Evolutionary conservation across 176 grass and related monocot genomes (phyloP), one percentile per base, ranked within the genome.

Genomic region (Triticum turgidum): DNA sequence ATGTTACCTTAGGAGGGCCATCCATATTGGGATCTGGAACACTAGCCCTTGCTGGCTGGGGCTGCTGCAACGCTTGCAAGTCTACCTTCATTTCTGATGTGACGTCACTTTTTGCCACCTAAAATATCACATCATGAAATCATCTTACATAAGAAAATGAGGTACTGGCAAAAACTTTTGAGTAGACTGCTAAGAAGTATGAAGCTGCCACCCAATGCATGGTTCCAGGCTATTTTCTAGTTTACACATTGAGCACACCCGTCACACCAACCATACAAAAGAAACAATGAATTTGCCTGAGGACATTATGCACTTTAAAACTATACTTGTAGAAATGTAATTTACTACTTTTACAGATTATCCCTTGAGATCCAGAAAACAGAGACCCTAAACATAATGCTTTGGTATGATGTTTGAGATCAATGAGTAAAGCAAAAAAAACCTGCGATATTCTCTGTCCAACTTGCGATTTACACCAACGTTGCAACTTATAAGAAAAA

Each of bases 401-500:
- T 90, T 87, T 65, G 21, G n/a, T 78, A 78, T 71, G 59, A 59
- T 68, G 49, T 37, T 76, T 38, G 73, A 24, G 76, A 33, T 47
- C 47, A 62, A 4, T 61, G 59, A 34, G 18, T 34, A 74, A 69
- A 44, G 49, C 65, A 80, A 89, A 94, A 94, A 90, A 71, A 88
- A 96, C 92, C 92, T 94, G 88, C 65, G 81, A 64, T 73, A 42
- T 70, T 13, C 45, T 89, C 32, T 92, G 87, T 85, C 73, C 87
- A 73, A 80, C 66, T 82, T 95, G 68, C 75, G 82, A 66, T 77
- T 88, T 65, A 89, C 87, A 88, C 85, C 85, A 91, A 39, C 72
- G 85, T 80, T 90, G 92, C 69, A 98, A 81, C 77, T 92, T 93
- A 65, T 84, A 86, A 86, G 92, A 88, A 91, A 96, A 98, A 63